Conservation (phyloP, 1,284 basidiomycete species). For the Uromyces viciae-fabae region DNA sequence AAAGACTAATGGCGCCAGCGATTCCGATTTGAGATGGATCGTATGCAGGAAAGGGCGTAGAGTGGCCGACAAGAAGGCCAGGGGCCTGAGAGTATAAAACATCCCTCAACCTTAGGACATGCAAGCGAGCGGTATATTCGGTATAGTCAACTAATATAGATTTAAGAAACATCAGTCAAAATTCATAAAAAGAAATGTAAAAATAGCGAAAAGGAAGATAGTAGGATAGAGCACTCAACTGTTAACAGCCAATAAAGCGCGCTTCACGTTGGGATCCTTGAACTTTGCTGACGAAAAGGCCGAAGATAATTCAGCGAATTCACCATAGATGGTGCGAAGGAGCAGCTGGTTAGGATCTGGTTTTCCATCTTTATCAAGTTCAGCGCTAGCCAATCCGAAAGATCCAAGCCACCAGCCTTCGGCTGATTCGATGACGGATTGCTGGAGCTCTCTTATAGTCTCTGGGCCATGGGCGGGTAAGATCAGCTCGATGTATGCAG, state of each 20-base stretch:
- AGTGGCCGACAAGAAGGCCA: conserved; percentile 46
- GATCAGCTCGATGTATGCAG: conserved; percentile 45
- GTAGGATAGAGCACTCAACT: conserved; percentile 3
- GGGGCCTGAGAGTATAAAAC: conserved; percentile 47
- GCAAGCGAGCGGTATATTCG: conserved; percentile 47
- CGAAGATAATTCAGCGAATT: conserved; percentile 35
- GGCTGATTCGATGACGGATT: conserved; percentile 50
- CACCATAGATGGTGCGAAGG: conserved; percentile 22
- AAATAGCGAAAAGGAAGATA: neutral
- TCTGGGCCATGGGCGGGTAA: conserved; percentile 47
- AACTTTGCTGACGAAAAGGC: conserved; percentile 31
- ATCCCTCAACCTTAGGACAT: conserved; percentile 50
- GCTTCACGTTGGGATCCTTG: conserved; percentile 31
- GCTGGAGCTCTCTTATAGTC: conserved; percentile 50
- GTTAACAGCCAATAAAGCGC: conserved; percentile 30
- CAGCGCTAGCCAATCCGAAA: conserved; percentile 50
- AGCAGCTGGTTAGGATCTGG: conserved; percentile 21
- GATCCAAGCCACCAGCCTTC: conserved; percentile 54
- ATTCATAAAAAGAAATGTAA: neutral
- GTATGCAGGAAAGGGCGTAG: conserved; percentile 46
- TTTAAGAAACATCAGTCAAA: neutral
- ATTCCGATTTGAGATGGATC: conserved; percentile 49
- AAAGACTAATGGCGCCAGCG: conserved; percentile 47
- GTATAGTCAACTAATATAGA: conserved; percentile 47
- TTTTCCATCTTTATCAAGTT: conserved; percentile 46